Conservation (phyloP, 1,284 basidiomycete genomes). For the Microbotryum violaceum region DNA sequence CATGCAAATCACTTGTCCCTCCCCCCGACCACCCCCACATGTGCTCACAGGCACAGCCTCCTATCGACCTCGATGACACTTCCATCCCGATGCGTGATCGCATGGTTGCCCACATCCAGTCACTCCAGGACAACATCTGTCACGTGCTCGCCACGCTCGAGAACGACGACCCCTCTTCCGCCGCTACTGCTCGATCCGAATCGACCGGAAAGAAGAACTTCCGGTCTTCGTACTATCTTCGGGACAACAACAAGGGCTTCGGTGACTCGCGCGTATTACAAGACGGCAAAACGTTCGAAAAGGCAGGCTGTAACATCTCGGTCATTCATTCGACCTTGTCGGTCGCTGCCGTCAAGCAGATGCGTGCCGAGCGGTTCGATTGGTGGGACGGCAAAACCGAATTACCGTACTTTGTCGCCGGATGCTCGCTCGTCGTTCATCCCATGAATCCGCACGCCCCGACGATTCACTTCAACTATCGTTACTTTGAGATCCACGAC, state of each 20-base stretch:
- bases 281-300: constrained; percentile 70
- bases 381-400: constrained; percentile 48
- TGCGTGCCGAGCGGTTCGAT: constrained; percentile 83
- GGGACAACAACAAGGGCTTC: constrained; percentile 68
- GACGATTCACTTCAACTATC: constrained; percentile 83
- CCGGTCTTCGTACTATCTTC: constrained; percentile 55
- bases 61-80: constrained; percentile 32
- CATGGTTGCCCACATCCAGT: constrained; percentile 69
- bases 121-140: constrained; percentile 78
- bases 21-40: too few species aligned
- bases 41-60: background rate
- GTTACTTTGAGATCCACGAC: constrained; percentile 72
- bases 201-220: constrained; percentile 7
- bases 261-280: constrained; percentile 79
- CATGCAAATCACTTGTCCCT: too few species aligned
- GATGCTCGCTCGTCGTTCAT: constrained; percentile 86
- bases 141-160: constrained; percentile 71
- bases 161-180: constrained; percentile 39
- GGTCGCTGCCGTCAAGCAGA: constrained; percentile 81
- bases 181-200: too few species aligned
- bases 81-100: constrained; percentile 61
- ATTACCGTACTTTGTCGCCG: constrained; percentile 89
- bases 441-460: constrained; percentile 68
- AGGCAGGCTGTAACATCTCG: constrained; percentile 93
- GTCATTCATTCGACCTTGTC: constrained; percentile 84